These are phyloP conservation scores for Capsella rubella DNA, from an alignment of 441 rosid species.

Conservation along the genomic window DNA sequence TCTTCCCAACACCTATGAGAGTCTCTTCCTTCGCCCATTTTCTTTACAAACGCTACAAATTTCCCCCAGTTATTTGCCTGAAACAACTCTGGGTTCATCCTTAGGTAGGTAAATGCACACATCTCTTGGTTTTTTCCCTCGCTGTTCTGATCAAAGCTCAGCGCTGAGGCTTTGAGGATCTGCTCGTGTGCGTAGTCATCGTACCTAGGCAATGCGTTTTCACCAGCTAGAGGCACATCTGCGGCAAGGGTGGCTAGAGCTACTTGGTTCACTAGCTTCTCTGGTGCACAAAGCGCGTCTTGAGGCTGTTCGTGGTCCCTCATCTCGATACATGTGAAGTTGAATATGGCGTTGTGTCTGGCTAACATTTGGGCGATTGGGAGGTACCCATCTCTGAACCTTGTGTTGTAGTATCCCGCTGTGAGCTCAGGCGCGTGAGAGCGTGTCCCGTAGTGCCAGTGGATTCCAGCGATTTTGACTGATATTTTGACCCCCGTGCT, in stretches of 20 bases:
- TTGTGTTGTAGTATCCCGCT: slow-evolving; percentile 92
- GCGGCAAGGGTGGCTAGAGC: slow-evolving; percentile 74
- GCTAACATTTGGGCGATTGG: slow-evolving; percentile 88
- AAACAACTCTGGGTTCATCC: slow-evolving; percentile 85
- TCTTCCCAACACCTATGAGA: slow-evolving; percentile 66
- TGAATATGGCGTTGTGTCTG: slow-evolving; percentile 79
- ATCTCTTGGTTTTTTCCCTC: slow-evolving; percentile 56
- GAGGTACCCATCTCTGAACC: slow-evolving; percentile 83
- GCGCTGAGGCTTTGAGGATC: slow-evolving; percentile 66
- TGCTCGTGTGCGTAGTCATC: slow-evolving; percentile 81
- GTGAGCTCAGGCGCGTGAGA: slow-evolving; percentile 97
- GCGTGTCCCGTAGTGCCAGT: slow-evolving; percentile 87
- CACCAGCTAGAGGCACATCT: slow-evolving; percentile 82
- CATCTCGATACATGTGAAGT: slow-evolving; percentile 95
- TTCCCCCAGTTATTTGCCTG: slow-evolving; percentile 81
- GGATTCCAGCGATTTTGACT: slow-evolving; percentile 88
- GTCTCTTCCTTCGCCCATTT: slow-evolving; percentile 82
- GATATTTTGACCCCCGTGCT: slow-evolving; percentile 67
- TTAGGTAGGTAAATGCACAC: slow-evolving; percentile 92
- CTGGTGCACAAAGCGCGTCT: slow-evolving; percentile 90
- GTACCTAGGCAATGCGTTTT: slow-evolving; percentile 82
- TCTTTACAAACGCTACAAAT: slow-evolving; percentile 88
- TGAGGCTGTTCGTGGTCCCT: slow-evolving; percentile 93
- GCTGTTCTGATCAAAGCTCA: slow-evolving; percentile 53
- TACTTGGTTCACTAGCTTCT: slow-evolving; percentile 90